A percentile compares a stretch with the other conserved stretches of the same genome.
phyloP scores from a whole-genome alignment of 805 yeast species.

The Barnettozyma sp. region DNA sequence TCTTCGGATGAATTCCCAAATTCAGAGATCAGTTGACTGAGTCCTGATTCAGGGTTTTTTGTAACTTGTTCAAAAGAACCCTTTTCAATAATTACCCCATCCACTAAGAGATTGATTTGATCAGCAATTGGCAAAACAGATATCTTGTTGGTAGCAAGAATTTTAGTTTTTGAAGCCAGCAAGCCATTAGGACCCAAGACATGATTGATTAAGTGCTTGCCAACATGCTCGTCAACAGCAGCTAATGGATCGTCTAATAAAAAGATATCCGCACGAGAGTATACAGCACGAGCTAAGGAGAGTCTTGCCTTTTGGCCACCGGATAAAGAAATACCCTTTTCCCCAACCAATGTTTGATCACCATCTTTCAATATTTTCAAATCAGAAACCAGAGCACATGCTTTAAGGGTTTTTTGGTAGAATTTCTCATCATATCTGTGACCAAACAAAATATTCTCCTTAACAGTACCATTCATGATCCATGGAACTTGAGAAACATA shows the following conservation, averaged over 20 bases:
- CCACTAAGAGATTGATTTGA: conserved; percentile 58
- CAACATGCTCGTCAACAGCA: conserved; percentile 98
- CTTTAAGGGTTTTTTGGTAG: conserved; percentile 72
- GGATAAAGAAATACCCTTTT: conserved; percentile 90
- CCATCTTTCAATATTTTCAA: conserved; percentile 37
- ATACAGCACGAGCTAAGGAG: conserved; percentile 92
- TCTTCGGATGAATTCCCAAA: conserved; percentile 37
- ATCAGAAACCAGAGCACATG: conserved; percentile 73
- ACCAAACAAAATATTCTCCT: conserved; percentile 88
- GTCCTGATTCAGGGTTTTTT: conserved; percentile 38
- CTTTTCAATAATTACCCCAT: conserved; percentile 62
- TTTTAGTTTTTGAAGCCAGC: conserved; percentile 62
- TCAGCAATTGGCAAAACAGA: conserved; percentile 74
- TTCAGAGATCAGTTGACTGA: conserved; percentile 50
- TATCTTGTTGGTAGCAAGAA: conserved; percentile 83
- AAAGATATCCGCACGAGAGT: conserved; percentile 87
- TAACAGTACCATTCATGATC: conserved; percentile 93
- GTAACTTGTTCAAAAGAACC: conserved; percentile 52
- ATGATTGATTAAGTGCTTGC: conserved; percentile 72
- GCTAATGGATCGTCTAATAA: conserved; percentile 87
- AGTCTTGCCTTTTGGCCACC: conserved; percentile 98
- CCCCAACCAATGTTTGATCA: conserved; percentile 42
- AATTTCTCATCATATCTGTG: conserved; percentile 74
- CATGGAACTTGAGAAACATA: conserved; percentile 93
- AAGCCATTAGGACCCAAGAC: conserved; percentile 81